Evolutionary conservation across 441 rosid genomes (phyloP).

Genomic region (Lagerstroemia fauriei): DNA sequence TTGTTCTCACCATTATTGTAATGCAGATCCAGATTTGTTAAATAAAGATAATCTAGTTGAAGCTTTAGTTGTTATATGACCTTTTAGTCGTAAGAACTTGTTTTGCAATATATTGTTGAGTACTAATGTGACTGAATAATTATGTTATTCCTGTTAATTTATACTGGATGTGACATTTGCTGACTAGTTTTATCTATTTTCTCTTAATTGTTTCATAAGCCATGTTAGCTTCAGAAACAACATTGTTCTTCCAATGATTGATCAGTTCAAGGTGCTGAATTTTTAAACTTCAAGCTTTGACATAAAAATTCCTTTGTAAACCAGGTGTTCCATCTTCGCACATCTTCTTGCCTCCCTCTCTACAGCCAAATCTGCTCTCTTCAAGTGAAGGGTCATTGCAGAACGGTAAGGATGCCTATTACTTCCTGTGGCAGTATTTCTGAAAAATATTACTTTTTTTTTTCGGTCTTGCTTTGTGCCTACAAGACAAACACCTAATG

Average conservation of each 20-base stretch:
- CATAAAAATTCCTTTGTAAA: not conserved
- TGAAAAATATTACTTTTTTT: not conserved
- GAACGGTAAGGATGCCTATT: slow-evolving; percentile 41
- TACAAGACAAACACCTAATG: no score
- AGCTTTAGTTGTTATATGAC: not conserved
- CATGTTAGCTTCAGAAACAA: not conserved
- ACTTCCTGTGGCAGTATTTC: not conserved
- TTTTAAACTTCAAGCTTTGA: not conserved
- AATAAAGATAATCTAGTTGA: not conserved
- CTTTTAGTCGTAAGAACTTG: not conserved
- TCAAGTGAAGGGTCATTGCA: slow-evolving; percentile 33
- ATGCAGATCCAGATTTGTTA: not conserved
- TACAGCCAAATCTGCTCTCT: slow-evolving; percentile 37
- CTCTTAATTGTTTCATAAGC: not conserved
- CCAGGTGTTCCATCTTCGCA: slow-evolving; percentile 46
- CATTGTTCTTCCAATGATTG: not conserved
- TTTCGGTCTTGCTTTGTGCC: not conserved
- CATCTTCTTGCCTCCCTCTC: slow-evolving; percentile 39
- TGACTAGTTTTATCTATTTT: no score
- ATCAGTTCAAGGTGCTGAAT: not conserved
- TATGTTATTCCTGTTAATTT: not conserved
- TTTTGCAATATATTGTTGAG: not conserved
- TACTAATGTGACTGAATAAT: not conserved
- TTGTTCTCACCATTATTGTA: not conserved
- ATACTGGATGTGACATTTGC: not conserved